These are phyloP conservation scores for Arabidopsis thaliana DNA, from an alignment of 345 rosid genomes.

Conservation along the genomic window DNA sequence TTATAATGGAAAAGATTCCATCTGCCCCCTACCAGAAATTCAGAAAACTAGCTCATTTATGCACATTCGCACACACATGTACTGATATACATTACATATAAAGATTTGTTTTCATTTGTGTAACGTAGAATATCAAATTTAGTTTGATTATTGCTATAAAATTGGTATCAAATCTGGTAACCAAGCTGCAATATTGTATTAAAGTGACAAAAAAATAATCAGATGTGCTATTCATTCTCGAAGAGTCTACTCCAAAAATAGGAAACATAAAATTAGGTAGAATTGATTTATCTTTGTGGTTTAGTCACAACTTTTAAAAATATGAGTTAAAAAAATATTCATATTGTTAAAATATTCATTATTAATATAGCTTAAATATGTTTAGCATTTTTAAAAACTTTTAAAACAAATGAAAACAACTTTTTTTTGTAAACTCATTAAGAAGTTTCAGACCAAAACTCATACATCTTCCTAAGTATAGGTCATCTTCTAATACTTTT, in stretches of 20 bases:
- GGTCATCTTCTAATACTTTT: no score
- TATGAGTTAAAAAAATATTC: no score
- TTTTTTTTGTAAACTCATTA: no score
- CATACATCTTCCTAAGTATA: no score
- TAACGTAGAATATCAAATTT: not conserved
- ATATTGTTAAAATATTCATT: not conserved
- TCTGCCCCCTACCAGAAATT: conserved; percentile 48
- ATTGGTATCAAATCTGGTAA: not conserved
- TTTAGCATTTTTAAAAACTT: no score
- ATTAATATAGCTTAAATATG: not conserved
- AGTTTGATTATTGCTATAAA: not conserved
- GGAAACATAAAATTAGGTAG: no score
- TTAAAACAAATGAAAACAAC: no score
- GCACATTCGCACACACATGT: not conserved
- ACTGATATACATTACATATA: not conserved
- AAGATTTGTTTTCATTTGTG: not conserved
- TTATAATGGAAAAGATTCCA: conserved; percentile 50
- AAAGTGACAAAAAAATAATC: not conserved
- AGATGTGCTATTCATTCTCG: not conserved
- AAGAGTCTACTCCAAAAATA: not conserved
- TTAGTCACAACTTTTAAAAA: no score
- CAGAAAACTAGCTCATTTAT: conserved; percentile 22
- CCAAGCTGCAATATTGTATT: not conserved
- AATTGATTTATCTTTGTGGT: no score
- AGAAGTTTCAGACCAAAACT: no score